Conservation (phyloP, 2,329 filamentous ascomycete genomes). For the Ophiosphaerella korrae region DNA sequence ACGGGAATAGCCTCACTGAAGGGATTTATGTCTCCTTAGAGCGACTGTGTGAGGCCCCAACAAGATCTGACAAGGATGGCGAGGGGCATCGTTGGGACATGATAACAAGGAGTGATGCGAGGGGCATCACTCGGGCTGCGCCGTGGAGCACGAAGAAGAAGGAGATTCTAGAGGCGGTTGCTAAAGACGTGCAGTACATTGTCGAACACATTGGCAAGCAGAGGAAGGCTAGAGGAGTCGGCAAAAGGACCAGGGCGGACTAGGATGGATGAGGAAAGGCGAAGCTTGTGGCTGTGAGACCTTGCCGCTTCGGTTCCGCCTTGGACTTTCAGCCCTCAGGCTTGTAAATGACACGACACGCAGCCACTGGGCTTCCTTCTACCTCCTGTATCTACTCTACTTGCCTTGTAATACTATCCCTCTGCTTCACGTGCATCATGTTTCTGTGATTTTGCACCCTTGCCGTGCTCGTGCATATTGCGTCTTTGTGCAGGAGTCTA, state of each 20-base stretch:
- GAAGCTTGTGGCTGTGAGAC: slow-evolving; percentile 25
- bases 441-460: slow-evolving; percentile 14
- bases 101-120: slow-evolving; percentile 75
- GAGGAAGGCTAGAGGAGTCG: slow-evolving; percentile 5
- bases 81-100: slow-evolving; percentile 69
- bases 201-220: slow-evolving; percentile 16
- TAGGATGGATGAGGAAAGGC: slow-evolving; percentile 8
- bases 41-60: slow-evolving; percentile 13
- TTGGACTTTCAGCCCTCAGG: slow-evolving; percentile 35
- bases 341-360: slow-evolving; percentile 21
- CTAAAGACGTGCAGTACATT: slow-evolving; percentile 26
- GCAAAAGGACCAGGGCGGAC: background rate
- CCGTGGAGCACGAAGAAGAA: slow-evolving; percentile 52
- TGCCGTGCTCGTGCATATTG: slow-evolving; percentile 13
- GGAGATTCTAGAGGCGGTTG: slow-evolving; percentile 18
- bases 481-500: slow-evolving; percentile 14
- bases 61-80: background rate
- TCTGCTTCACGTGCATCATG: slow-evolving; percentile 8
- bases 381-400: slow-evolving; percentile 22
- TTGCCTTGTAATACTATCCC: slow-evolving; percentile 12
- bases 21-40: slow-evolving; percentile 71
- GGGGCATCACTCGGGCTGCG: slow-evolving; percentile 58
- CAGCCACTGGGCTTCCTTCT: slow-evolving; percentile 10
- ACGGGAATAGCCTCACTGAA: slow-evolving; percentile 57
- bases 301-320: slow-evolving; percentile 16